These are phyloP conservation scores for Brassica napus DNA, from an alignment of 345 rosid genomes.

Conservation along the genomic window DNA sequence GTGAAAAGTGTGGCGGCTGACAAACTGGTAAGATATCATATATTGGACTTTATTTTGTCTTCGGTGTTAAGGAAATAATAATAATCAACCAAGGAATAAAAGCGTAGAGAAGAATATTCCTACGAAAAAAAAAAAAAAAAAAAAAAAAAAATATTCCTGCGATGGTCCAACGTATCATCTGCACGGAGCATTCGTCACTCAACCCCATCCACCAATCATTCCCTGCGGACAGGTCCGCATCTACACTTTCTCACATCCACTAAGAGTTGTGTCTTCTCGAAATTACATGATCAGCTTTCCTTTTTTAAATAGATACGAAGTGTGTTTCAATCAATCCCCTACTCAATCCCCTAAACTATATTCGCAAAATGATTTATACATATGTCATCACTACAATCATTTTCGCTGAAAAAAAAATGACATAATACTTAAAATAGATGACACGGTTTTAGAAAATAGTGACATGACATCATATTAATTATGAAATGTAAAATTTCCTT, in stretches of 20 bases:
- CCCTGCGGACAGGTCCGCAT: neutral
- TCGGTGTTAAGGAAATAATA: conserved; percentile 18
- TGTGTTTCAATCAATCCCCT: conserved; percentile 11
- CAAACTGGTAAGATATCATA: conserved; percentile 1
- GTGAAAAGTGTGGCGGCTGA: conserved; percentile 16
- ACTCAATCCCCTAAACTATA: too few relatives aligned
- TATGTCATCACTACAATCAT: too few relatives aligned
- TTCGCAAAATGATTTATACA: too few relatives aligned
- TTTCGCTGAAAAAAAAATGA: too few relatives aligned
- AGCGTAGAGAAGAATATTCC: conserved; percentile 24
- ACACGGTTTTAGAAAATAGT: too few relatives aligned
- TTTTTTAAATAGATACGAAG: conserved; percentile 20
- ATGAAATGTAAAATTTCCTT: too few relatives aligned
- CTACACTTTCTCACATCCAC: conserved; percentile 5
- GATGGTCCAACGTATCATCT: conserved; percentile 33
- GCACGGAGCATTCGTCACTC: conserved; percentile 34
- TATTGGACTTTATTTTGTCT: neutral
- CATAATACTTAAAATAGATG: too few relatives aligned
- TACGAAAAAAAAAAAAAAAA: too few relatives aligned
- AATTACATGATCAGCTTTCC: neutral
- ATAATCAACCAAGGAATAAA: neutral
- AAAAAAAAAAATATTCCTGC: too few relatives aligned
- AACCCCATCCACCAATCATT: conserved; percentile 28
- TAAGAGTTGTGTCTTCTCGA: neutral
- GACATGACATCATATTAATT: too few relatives aligned